Base-by-base conservation (phyloP, 805 yeast species). In the Ogataea trehalophila region DNA sequence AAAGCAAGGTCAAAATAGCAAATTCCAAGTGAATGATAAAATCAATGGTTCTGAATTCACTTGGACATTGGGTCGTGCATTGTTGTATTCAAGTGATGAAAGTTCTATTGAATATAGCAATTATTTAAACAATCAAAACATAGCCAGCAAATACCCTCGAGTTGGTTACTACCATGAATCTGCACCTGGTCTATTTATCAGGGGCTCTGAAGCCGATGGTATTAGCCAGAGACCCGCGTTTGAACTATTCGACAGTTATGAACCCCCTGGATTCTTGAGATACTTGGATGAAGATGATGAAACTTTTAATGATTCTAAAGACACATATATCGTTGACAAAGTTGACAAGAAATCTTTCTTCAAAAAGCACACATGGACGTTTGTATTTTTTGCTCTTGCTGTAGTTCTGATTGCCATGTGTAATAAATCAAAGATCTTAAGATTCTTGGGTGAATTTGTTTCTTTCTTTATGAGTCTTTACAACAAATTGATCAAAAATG, bases 21-120 rank as follows among this genome's bases (percentile, higher is more conserved):
- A 50, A 1, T 68, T 80, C 39, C 69, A 69, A 40, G 67, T 80
- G 16, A 74, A 75, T 29, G 83, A 83, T 46, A 76, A 82, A 26
- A 77, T 92, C 35, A 76, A 87, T 49, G 96, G 94, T 1, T 76
- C 79, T 2, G 97, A 90, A 53, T 73, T 92, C 36, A 82, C 97
- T 0, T 94, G 99, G 99, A 94, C 98, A 0, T 63, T 94, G 29
- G 99, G 99, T 70, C 74, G 60, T 60, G 89, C 89, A 1, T 61
- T 83, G 9, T 61, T 84, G 20, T 84, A 84, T 58, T 78, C 85
- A 4, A 51, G 80, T 71, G 61, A 87, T 77, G 65, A 72, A 72
- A 49, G 66, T 67, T 33, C 72, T 58, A 49, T 77, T 71, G 64
- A 57, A 4, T 74, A 57, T 55, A 69, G 68, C 49, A 71, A 53